Evolutionary conservation across 1,284 basidiomycete genomes (phyloP), one percentile per base, ranked within the genome.

Genomic region (Cryptococcus wingfieldii): DNA sequence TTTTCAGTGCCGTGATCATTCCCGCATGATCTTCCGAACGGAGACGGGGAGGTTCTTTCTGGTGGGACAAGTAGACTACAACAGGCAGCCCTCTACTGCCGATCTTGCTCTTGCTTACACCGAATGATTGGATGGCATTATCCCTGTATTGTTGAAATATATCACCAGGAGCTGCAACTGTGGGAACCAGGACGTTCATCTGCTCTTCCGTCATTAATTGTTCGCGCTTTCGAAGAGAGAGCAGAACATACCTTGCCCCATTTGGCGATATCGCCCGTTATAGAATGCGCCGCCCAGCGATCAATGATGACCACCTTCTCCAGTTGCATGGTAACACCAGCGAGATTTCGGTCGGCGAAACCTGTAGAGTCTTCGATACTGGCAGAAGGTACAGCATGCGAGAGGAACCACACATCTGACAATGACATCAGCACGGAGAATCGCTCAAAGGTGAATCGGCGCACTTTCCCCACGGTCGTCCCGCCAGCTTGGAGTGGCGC

Each of bases 271-370:
- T 68, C 68, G 12, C 68, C 66, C 6, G 56, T 51, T 13, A 55
- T 54, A 4, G 65, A 58, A 57, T 77, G 75, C 4, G 75, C 69
- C 4, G 70, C 59, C 61, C 74, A 65, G 34, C 75, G 65, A 56
- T 77, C 75, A 8, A 77, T 65, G 37, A 77, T 69, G 16, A 77
- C 70, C 7, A 68, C 66, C 34, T 62, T 62, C 43, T 77, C 75
- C 14, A 75, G 62, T 5, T 75, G 48, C n/a, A 69, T 55, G 0
- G 64, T 54, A 18, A 71, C 44, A n/a, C 68, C 71, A 9, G 59
- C 58, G 0, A 49, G 50, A 5, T 62, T 61, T 14, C 68, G 55
- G 47, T 69, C 67, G 9, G 60, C 52, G 67, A 67, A 75, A 12
- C 59, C 64, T 34, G 50, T 59, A 34, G 58, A 54, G 55, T 75